Base-by-base conservation (phyloP, 2,329 filamentous ascomycete genomes). In the Aplosporella prunicola region DNA sequence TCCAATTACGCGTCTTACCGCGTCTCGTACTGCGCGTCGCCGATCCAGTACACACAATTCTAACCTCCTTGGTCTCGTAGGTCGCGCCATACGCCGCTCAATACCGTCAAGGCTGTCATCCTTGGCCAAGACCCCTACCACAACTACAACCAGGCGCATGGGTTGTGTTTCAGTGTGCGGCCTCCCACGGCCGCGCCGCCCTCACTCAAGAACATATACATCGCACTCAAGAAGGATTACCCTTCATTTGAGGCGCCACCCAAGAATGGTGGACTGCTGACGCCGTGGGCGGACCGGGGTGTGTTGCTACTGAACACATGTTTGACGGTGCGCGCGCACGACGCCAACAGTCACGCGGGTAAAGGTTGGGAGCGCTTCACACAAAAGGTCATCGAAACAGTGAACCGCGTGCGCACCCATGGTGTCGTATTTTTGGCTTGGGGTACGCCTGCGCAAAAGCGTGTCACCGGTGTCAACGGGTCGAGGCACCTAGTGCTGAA, bases 51-150 rank as follows among this genome's bases (percentile, higher is more conserved):
- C 18, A 17, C 26, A 8, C 13, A 23, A 9, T 5, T 26, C 27
- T 43, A 20, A 34, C 41, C 32, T 36, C 27, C 8, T 23, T 5
- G 9, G 2, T 6, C 10, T 9, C 9, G 20, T 42, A 95, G 89
- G 89, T 95, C 89, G 43, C 82, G 87, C 17, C 82, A 93, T 59
- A 95, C 89, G 1, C 88, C 91, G 6, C 79, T 98, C 50, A 68
- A 80, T 64, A 80, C 72, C 10, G 88, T 96, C 58, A 94, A 93
- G 61, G 82, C 83, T 40, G 88, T 98, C 43, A 87, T 98, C 53
- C 63, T 96, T 38, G 91, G 91, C 47, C 91, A 98, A 66, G 91
- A 98, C 58, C 91, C 91, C 3, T 98, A 98, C 61, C 91, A 98
- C 67, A 93, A 93, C 58, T 61, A 77, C 58, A 93, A 93, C 61